Percentiles rank a stretch among this genome's conserved stretches.
Evolutionary conservation across 345 rosid species (phyloP).

Genomic region (Clausena lansium): DNA sequence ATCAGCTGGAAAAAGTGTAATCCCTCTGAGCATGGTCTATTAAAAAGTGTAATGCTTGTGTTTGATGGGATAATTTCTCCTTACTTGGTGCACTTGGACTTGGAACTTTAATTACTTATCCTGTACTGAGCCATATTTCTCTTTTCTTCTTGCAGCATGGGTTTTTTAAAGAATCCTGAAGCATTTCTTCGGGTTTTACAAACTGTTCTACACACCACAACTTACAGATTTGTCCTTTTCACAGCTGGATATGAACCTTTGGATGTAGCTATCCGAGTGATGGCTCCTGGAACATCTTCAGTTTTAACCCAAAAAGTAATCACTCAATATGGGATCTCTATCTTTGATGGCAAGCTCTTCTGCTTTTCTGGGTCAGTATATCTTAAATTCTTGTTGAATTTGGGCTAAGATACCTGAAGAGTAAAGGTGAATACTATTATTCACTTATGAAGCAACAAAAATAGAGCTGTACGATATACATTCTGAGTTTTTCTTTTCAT

Average conservation of each 20-base stretch:
- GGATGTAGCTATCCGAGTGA: conserved; percentile 36
- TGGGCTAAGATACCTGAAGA: neutral
- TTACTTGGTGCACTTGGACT: neutral
- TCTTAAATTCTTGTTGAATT: neutral
- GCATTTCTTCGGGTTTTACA: conserved; percentile 51
- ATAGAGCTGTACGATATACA: neutral
- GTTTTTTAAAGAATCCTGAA: conserved; percentile 48
- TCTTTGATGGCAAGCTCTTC: conserved; percentile 44
- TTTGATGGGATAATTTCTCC: neutral
- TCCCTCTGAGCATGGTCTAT: neutral
- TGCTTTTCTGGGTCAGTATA: conserved; percentile 59
- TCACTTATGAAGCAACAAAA: neutral
- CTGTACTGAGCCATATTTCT: conserved; percentile 10
- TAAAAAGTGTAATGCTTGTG: neutral
- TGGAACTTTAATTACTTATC: neutral
- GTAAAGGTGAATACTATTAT: neutral
- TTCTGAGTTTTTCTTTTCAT: neutral
- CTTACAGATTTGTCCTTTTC: conserved; percentile 53
- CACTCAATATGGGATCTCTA: conserved; percentile 35
- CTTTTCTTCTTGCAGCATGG: conserved; percentile 49
- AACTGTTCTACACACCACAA: conserved; percentile 39
- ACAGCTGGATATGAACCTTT: conserved; percentile 56
- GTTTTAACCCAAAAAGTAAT: conserved; percentile 16
- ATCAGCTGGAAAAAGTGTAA: neutral
- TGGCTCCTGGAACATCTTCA: conserved; percentile 31